phyloP scores from a whole-genome alignment of 2,329 filamentous ascomycete genomes.

The Aspergillus phoenicis region DNA sequence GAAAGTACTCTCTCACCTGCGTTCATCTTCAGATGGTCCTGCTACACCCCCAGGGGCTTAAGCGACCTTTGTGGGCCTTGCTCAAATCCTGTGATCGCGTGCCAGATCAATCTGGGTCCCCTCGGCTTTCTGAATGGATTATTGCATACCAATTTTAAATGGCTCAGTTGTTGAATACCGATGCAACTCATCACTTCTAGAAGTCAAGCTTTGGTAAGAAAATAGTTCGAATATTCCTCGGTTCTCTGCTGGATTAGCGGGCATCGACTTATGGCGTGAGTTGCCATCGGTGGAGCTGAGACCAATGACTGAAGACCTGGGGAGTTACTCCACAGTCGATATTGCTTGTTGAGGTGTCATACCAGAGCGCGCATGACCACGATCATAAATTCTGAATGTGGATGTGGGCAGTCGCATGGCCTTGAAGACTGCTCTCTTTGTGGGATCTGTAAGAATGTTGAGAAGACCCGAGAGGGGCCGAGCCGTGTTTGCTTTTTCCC shows the following conservation, averaged over 20 bases:
- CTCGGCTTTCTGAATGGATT: not conserved
- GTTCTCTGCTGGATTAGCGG: too few relatives aligned
- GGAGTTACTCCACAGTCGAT: not conserved
- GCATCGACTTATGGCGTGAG: too few relatives aligned
- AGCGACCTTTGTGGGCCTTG: too few relatives aligned
- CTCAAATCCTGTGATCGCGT: not conserved
- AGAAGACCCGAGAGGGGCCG: not conserved
- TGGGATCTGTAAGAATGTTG: not conserved
- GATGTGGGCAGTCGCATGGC: not conserved
- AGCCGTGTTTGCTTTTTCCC: not conserved
- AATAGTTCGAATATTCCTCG: too few relatives aligned
- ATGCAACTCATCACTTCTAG: too few relatives aligned
- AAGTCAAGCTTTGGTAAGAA: too few relatives aligned
- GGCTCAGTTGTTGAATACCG: too few relatives aligned
- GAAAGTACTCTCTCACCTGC: too few relatives aligned
- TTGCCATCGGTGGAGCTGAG: too few relatives aligned
- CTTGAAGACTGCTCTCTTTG: not conserved
- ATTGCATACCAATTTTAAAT: too few relatives aligned
- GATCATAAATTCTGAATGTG: not conserved
- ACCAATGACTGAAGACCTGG: too few relatives aligned
- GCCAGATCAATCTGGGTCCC: not conserved
- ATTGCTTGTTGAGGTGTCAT: not conserved
- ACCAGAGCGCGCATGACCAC: not conserved
- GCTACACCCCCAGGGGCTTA: not conserved
- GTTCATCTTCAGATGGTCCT: not conserved